A percentile compares a stretch with the other conserved stretches of the same genome.
phyloP scores from a whole-genome alignment of 768 basidiomycete genomes.

The Symmetrospora coprosmae region DNA sequence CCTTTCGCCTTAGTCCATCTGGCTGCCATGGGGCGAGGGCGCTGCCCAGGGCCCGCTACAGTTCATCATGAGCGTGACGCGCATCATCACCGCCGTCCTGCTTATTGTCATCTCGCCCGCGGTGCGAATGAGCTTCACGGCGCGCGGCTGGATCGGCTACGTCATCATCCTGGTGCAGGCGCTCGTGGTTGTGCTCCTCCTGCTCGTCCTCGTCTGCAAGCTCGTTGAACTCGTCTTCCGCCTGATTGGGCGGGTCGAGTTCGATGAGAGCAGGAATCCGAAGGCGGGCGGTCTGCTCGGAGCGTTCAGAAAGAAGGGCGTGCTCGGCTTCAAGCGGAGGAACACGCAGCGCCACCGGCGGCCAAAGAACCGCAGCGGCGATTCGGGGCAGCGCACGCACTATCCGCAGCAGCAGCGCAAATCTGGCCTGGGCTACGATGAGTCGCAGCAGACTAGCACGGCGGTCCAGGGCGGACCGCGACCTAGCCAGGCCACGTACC shows the following conservation, averaged over 20 bases:
- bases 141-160: conserved; percentile 86
- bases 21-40: conserved; percentile 92
- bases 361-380: too few relatives aligned
- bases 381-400: too few relatives aligned
- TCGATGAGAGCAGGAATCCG: conserved; percentile 65
- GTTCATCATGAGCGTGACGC: conserved; percentile 78
- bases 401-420: too few relatives aligned
- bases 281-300: conserved; percentile 80
- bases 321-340: conserved; percentile 23
- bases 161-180: conserved; percentile 67
- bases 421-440: too few relatives aligned
- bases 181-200: conserved; percentile 68
- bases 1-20: conserved; percentile 47
- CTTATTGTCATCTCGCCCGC: conserved; percentile 77
- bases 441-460: too few relatives aligned
- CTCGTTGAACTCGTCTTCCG: conserved; percentile 68
- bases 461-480: too few relatives aligned
- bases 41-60: conserved; percentile 93
- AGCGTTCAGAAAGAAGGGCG: conserved; percentile 57
- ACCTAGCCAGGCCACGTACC: too few relatives aligned
- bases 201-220: conserved; percentile 70
- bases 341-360: conserved; percentile 20
- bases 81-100: conserved; percentile 78
- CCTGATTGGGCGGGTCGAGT: conserved; percentile 59
- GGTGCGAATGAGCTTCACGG: conserved; percentile 63